Percentiles rank a stretch among this genome's conserved stretches.
Conservation (phyloP, 2,329 filamentous ascomycete species). For the Botryotinia calthae region DNA sequence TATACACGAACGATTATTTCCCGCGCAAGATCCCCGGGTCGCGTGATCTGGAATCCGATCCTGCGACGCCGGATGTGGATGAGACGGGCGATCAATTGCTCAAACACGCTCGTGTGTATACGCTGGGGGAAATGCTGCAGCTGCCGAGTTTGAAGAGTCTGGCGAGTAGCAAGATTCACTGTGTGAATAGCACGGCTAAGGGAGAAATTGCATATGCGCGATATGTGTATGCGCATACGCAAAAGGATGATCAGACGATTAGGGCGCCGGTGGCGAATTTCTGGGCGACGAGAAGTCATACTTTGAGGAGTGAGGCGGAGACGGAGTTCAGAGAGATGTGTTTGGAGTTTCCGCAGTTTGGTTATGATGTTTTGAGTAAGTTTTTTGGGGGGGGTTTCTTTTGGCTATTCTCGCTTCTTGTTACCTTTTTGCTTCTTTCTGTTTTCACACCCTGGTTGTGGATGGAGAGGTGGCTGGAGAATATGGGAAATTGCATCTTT, state of each 20-base stretch:
- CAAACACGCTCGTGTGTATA: slow-evolving; percentile 87
- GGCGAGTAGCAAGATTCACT: slow-evolving; percentile 86
- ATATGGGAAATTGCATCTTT: not conserved
- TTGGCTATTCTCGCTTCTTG: not conserved
- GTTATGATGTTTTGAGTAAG: slow-evolving; percentile 85
- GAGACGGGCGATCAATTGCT: slow-evolving; percentile 79
- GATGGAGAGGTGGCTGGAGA: not conserved
- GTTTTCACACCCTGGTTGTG: not conserved
- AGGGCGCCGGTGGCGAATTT: slow-evolving; percentile 84
- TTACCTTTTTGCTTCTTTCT: not conserved
- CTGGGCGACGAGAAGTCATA: slow-evolving; percentile 80
- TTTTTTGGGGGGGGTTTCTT: slow-evolving; percentile 21
- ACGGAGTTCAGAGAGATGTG: slow-evolving; percentile 81
- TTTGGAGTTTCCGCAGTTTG: slow-evolving; percentile 86
- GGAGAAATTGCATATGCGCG: slow-evolving; percentile 90
- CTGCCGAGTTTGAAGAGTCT: slow-evolving; percentile 68
- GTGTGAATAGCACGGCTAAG: slow-evolving; percentile 80
- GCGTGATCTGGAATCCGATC: slow-evolving; percentile 67
- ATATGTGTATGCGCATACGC: slow-evolving; percentile 81
- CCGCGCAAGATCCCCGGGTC: slow-evolving; percentile 63
- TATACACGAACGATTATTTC: slow-evolving; percentile 87
- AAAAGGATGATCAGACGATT: slow-evolving; percentile 66
- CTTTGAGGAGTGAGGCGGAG: slow-evolving; percentile 81
- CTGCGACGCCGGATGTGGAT: slow-evolving; percentile 64
- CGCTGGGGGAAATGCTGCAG: slow-evolving; percentile 76